Evolutionary conservation across 108 stramenopile genomes (phyloP).

Genomic region (Aurantiochytrium sp.): DNA sequence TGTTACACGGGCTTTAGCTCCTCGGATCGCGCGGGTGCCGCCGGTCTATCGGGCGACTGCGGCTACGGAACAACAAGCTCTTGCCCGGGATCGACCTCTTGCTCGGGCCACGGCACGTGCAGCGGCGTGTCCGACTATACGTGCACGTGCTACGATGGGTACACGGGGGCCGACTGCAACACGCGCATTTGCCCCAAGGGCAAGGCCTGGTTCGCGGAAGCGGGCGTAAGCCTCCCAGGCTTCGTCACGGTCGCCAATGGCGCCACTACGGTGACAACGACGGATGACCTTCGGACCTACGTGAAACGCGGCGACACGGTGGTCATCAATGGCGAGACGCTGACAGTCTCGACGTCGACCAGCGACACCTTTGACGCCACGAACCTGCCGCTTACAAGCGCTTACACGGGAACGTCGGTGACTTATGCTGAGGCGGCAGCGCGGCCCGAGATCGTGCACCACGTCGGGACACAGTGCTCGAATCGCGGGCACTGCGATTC

Average conservation of each 20-base stretch:
- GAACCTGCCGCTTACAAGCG: neutral
- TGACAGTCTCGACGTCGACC: neutral
- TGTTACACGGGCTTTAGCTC: neutral
- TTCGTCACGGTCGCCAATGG: neutral
- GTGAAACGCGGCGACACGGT: neutral
- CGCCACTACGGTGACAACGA: neutral
- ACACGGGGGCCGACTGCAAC: conserved; percentile 3
- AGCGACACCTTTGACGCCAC: neutral
- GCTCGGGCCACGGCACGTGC: conserved; percentile 1
- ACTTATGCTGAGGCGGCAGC: neutral
- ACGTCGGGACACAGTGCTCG: conserved; percentile 62
- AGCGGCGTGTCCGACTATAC: neutral
- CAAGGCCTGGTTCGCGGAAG: conserved; percentile 31
- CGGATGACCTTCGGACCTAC: neutral
- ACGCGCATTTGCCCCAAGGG: neutral
- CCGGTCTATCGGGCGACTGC: neutral
- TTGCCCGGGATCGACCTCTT: neutral
- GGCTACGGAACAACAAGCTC: neutral
- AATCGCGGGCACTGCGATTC: conserved; percentile 62
- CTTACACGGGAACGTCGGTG: neutral
- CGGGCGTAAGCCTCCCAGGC: neutral
- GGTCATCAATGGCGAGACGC: neutral
- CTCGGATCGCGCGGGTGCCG: neutral
- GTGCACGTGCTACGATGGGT: conserved; percentile 14
- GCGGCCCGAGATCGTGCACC: conserved; percentile 13